These are phyloP conservation scores for Fusarium sp. DNA, from an alignment of 2,329 filamentous ascomycete species.

Conservation along the genomic window DNA sequence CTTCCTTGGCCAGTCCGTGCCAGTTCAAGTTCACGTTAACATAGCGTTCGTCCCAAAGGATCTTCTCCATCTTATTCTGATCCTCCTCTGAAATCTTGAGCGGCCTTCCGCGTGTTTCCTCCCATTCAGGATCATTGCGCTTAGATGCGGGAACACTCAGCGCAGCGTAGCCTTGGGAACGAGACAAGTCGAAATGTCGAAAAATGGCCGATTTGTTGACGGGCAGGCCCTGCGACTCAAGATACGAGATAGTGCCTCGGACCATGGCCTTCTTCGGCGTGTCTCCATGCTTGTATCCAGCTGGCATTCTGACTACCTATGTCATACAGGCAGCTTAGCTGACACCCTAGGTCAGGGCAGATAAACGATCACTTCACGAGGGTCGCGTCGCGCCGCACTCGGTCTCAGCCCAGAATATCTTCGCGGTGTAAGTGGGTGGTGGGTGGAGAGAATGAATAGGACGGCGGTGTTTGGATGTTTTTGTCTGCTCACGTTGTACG, in stretches of 20 bases:
- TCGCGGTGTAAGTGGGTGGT: conserved; percentile 41
- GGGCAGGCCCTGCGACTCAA: conserved; percentile 52
- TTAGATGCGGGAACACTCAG: conserved; percentile 49
- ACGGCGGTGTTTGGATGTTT: conserved; percentile 49
- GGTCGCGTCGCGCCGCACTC: not conserved
- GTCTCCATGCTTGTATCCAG: conserved; percentile 53
- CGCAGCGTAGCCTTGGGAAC: conserved; percentile 53
- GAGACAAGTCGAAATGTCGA: conserved; percentile 53
- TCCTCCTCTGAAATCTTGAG: conserved; percentile 51
- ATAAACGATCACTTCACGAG: too few species aligned
- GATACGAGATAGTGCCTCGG: conserved; percentile 54
- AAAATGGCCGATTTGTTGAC: conserved; percentile 56
- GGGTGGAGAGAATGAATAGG: conserved; percentile 43
- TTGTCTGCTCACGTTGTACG: conserved; percentile 45
- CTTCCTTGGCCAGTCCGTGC: conserved; percentile 49
- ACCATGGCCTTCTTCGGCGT: conserved; percentile 54
- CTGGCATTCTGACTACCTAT: conserved; percentile 38
- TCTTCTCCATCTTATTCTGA: conserved; percentile 51
- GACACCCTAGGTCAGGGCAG: too few species aligned
- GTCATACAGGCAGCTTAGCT: not conserved
- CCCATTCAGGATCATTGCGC: conserved; percentile 54
- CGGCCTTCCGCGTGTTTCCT: conserved; percentile 53
- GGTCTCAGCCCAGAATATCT: conserved; percentile 10
- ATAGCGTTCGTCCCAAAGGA: conserved; percentile 53
- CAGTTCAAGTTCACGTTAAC: conserved; percentile 50